A percentile compares a stretch with the other conserved stretches of the same genome.
Evolutionary conservation across 2,329 filamentous ascomycete species (phyloP).

Genomic region (Colletotrichum cordylinicola): DNA sequence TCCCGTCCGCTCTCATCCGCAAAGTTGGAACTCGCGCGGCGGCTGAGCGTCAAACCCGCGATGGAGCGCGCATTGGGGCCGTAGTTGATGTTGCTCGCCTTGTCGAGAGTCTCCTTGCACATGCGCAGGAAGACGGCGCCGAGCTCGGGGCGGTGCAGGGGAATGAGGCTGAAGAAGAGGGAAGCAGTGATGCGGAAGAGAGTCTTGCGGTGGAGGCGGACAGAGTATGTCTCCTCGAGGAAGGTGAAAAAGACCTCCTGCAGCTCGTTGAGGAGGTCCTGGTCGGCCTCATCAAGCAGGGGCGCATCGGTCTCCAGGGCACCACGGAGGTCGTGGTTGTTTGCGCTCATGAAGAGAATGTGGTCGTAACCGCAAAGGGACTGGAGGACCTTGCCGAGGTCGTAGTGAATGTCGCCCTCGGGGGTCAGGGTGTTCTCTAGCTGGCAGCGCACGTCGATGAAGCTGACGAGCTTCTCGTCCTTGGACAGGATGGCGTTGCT

Average conservation of each 20-base stretch:
- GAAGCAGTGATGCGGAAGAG: constrained; percentile 34
- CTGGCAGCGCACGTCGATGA: constrained; percentile 35
- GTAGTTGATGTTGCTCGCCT: constrained; percentile 25
- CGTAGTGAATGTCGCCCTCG: constrained; percentile 34
- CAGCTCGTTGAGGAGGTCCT: constrained; percentile 27
- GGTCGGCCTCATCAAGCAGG: constrained; percentile 30
- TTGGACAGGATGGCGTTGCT: constrained; percentile 33
- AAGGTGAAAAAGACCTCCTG: constrained; percentile 31
- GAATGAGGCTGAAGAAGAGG: constrained; percentile 34
- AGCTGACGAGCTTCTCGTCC: constrained; percentile 30
- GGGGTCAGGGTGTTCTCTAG: constrained; percentile 30
- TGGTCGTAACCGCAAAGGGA: constrained; percentile 35
- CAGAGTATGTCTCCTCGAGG: constrained; percentile 28
- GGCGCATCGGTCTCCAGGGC: constrained; percentile 22
- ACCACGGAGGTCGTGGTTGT: constrained; percentile 21
- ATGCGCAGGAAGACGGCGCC: constrained; percentile 30
- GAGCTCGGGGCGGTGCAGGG: constrained; percentile 31
- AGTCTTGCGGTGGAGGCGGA: constrained; percentile 32
- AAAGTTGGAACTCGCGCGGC: constrained; percentile 21
- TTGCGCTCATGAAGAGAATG: constrained; percentile 29
- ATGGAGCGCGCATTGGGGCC: constrained; percentile 19
- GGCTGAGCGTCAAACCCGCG: constrained; percentile 12
- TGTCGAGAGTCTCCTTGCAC: constrained; percentile 30
- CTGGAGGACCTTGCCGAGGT: constrained; percentile 35
- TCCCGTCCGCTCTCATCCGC: constrained; percentile 16